Evolutionary conservation across 257 asterid genomes (phyloP), one percentile per base, ranked within the genome.

Genomic region (Verbascum thapsus): DNA sequence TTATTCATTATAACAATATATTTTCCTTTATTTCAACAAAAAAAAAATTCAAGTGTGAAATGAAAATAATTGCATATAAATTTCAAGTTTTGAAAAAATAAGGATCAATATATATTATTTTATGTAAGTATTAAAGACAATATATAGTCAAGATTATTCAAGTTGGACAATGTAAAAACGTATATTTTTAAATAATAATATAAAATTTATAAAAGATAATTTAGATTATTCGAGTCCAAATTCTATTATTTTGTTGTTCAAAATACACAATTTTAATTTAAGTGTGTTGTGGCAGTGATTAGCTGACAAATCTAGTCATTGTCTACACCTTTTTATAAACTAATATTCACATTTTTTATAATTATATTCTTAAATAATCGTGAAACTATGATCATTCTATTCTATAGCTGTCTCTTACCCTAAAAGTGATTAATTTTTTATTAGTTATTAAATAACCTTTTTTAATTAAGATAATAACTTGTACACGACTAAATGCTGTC

Each of bases 301-400:
- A 74, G 65, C 75, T 68, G 79, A 74, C 79, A 64, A 43, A 58
- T n/a, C 63, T 76, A 75, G 76, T 70, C 39, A 48, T 49, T 70
- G 80, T 65, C 73, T 60, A 50, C 51, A 74, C 66, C 54, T 50
- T 58, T 58, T 38, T 3, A 16, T 60, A 6, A 13, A 16, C 50
- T 47, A 15, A 13, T 13, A 3, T n/a, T 54, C 47, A 2, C 42
- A 53, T 20, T 32, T 1, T 42, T 11, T n/a, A 11, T n/a, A n/a
- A n/a, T n/a, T n/a, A n/a, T 56, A 16, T 26, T 73, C 67, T 45
- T 73, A 13, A 80, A 74, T 71, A 63, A 44, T 42, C 75, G 84
- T 71, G 83, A 75, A 61, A 63, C 73, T 61, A 41, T 69, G 81
- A 77, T 81, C 74, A 80, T 77, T 77, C 81, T 77, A 77, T 77